Evolutionary conservation across 2,329 filamentous ascomycete species (phyloP), one percentile per base, ranked within the genome.

Genomic region (Phyllosticta citriasiana): DNA sequence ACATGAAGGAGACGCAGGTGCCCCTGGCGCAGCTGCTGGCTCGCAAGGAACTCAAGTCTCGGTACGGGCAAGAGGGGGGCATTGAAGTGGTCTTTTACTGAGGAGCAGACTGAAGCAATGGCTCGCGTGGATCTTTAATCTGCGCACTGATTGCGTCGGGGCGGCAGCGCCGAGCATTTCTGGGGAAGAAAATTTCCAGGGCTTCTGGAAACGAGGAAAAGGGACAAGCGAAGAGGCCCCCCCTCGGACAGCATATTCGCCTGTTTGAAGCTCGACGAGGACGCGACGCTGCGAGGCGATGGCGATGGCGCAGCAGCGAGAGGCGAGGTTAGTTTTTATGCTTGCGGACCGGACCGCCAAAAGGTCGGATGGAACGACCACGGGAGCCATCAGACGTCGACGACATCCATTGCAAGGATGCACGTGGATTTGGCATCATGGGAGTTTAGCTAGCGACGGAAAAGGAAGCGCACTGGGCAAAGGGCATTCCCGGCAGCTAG

Each of bases 1-100:
- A 97, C 70, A 97, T 97, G 90, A 91, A 89, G 73, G 94, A 99
- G 64, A 90, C 90, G 0, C 87, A 92, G 77, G 80, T 91, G 69
- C 89, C 91, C 6, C 80, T 97, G 55, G 83, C 90, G 54, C 82
- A 84, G 64, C 84, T 96, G 71, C 77, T 99, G 57, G 82, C 86
- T 35, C 80, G 85, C 60, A 77, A 83, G 16, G 86, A 89, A 68
- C 82, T 97, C 66, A 87, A 85, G 72, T 84, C 85, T 57, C 81
- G 85, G 64, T 95, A 91, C 69, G 78, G 74, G 3, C 27, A 56
- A n/a, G 50, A 27, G 9, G 60, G 59, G 53, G 54, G 57, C 50
- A 57, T 64, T 8, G 52, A 63, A 10, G 19, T 64, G 50, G 35
- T 63, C 22, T 63, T 64, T 57, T 64, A 60, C 53, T 64, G 56